A percentile compares a stretch with the other conserved stretches of the same genome.
These are phyloP conservation scores for Pseudogymnoascus sp. DNA, from an alignment of 2,329 filamentous ascomycete species.

Conservation along the genomic window DNA sequence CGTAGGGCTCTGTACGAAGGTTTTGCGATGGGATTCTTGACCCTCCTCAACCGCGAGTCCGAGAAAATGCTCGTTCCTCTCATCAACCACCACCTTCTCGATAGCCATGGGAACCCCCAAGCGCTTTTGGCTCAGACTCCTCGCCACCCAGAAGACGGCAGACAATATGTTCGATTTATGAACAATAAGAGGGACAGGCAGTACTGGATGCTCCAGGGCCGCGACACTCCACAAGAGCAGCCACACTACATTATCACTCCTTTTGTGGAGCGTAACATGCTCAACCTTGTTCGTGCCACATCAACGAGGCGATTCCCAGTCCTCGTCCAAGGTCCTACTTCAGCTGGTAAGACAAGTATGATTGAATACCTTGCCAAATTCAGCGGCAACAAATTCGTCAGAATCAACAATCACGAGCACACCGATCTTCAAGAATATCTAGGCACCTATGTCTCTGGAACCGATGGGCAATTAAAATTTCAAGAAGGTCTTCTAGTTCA, in stretches of 20 bases:
- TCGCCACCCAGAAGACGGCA: conserved; percentile 67
- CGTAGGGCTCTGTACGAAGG: conserved; percentile 86
- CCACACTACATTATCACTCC: conserved; percentile 93
- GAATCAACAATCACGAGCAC: conserved; percentile 99
- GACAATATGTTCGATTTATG: conserved; percentile 71
- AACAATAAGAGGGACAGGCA: conserved; percentile 59
- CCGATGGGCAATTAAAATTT: conserved; percentile 78
- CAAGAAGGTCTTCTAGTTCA: conserved; percentile 92
- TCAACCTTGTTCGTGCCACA: conserved; percentile 88
- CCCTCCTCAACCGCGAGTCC: conserved; percentile 74
- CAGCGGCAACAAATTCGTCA: conserved; percentile 92
- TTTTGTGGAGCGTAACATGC: conserved; percentile 87
- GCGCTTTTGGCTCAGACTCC: conserved; percentile 73
- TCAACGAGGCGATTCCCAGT: conserved; percentile 90
- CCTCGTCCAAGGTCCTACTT: conserved; percentile 92
- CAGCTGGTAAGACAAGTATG: conserved; percentile 98
- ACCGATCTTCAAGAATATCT: conserved; percentile 97
- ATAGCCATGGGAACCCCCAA: conserved; percentile 59
- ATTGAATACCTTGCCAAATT: conserved; percentile 96
- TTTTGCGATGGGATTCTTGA: conserved; percentile 96
- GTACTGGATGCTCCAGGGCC: conserved; percentile 82
- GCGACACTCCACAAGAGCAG: conserved; percentile 58
- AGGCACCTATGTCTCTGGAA: conserved; percentile 82
- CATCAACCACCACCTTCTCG: conserved; percentile 73
- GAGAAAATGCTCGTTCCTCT: conserved; percentile 71